Evolutionary conservation across 108 stramenopile genomes (phyloP).

Genomic region (Skeletonema grethae): DNA sequence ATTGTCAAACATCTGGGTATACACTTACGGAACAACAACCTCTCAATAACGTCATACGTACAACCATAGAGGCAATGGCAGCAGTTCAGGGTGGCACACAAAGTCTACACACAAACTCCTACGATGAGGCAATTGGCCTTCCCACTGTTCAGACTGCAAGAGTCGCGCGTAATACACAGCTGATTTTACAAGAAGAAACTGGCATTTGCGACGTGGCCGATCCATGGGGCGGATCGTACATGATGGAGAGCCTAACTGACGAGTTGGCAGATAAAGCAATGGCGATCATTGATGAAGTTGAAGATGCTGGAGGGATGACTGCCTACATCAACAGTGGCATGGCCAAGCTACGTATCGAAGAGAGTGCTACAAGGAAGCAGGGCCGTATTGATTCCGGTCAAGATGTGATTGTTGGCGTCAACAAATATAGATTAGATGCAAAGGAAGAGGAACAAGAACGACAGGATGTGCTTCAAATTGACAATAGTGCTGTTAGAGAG

Average conservation of each 20-base stretch:
- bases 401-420: conserved; percentile 96
- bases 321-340: conserved; percentile 93
- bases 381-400: conserved; percentile 72
- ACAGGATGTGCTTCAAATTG: conserved; percentile 87
- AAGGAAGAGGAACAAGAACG: conserved; percentile 72
- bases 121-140: conserved; percentile 98
- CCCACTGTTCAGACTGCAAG: conserved; percentile 96
- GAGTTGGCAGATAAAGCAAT: conserved; percentile 90
- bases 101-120: conserved; percentile 97
- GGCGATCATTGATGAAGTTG: conserved; percentile 91
- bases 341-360: conserved; percentile 96
- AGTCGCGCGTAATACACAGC: conserved; percentile 96
- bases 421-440: conserved; percentile 88
- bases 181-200: conserved; percentile 97
- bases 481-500: conserved; percentile 85
- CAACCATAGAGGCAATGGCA: conserved; percentile 97
- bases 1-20: conserved; percentile 96
- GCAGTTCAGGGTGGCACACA: conserved; percentile 98
- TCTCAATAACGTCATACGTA: conserved; percentile 97
- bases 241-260: conserved; percentile 97
- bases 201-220: conserved; percentile 64
- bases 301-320: conserved; percentile 96
- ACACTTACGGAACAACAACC: conserved; percentile 97
- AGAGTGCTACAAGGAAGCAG: conserved; percentile 95
- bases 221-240: conserved; percentile 94